Conservation (phyloP, 805 yeast species). For the Candida railenensis region DNA sequence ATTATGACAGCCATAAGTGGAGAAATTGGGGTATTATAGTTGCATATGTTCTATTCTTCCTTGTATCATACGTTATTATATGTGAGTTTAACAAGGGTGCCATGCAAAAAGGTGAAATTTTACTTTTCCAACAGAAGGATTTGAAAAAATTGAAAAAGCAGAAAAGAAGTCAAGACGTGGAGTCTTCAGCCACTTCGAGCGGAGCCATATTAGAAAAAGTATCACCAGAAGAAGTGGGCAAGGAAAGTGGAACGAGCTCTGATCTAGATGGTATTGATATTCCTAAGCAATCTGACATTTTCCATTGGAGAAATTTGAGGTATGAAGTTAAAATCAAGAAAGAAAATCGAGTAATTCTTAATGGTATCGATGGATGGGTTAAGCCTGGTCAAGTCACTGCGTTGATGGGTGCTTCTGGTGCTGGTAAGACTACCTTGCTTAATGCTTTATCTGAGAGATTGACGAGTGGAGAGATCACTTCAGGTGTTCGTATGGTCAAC, state of each 20-base stretch:
- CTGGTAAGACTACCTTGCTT: slow-evolving; percentile 46
- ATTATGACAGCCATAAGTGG: slow-evolving; percentile 53
- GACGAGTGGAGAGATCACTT: slow-evolving; percentile 22
- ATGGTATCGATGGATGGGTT: slow-evolving; percentile 77
- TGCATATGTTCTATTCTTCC: slow-evolving; percentile 56
- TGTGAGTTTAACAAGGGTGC: slow-evolving; percentile 62
- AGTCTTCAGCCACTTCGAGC: slow-evolving; percentile 9
- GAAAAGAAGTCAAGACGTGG: slow-evolving; percentile 26
- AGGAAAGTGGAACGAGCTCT: slow-evolving; percentile 11
- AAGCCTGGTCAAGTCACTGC: slow-evolving; percentile 83
- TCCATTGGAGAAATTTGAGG: slow-evolving; percentile 77
- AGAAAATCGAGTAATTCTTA: slow-evolving; percentile 59
- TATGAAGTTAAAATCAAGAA: slow-evolving; percentile 65
- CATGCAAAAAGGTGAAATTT: slow-evolving; percentile 69
- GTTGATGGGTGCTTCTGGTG: slow-evolving; percentile 54
- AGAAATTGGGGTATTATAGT: slow-evolving; percentile 62
- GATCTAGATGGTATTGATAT: slow-evolving; percentile 14
- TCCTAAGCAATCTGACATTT: slow-evolving; percentile 43
- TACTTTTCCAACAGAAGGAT: slow-evolving; percentile 54
- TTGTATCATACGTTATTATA: slow-evolving; percentile 49
- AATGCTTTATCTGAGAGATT: slow-evolving; percentile 34
- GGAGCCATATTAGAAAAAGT: slow-evolving; percentile 10
- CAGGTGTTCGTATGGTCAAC: slow-evolving; percentile 36
- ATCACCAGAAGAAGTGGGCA: slow-evolving; percentile 7
- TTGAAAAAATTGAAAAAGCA: slow-evolving; percentile 47